These are phyloP conservation scores for Pythium folliculosum DNA, from an alignment of 352 stramenopile genomes.

Conservation along the genomic window DNA sequence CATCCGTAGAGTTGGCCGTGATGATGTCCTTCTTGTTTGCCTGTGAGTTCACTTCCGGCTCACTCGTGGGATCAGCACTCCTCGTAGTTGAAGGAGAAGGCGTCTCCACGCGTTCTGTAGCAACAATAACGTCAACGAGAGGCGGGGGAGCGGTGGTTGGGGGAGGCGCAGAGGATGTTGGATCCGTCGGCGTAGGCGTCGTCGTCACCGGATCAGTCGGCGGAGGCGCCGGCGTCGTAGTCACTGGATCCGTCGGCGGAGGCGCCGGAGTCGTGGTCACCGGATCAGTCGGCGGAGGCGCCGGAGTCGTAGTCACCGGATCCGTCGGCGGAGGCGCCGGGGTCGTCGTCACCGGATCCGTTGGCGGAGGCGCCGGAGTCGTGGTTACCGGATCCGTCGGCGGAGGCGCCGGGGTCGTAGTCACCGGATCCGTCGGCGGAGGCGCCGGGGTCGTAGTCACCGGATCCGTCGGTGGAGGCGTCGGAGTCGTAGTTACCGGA, in stretches of 20 bases:
- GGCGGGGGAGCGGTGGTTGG: not conserved
- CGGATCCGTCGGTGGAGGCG: too few species aligned
- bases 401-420: too few species aligned
- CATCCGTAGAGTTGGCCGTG: constrained; percentile 10
- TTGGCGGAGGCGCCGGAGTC: too few species aligned
- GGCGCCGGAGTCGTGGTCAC: not conserved
- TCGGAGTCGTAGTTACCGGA: too few species aligned
- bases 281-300: constrained; percentile 10
- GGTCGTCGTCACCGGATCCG: too few species aligned
- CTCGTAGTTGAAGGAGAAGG: not conserved
- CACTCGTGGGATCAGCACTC: not conserved
- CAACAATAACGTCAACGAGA: not conserved
- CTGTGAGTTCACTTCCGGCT: constrained; percentile 2
- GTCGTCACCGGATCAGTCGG: not conserved
- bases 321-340: not conserved
- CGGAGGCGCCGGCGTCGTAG: not conserved
- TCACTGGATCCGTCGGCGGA: not conserved
- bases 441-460: too few species aligned
- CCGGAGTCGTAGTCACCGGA: not conserved
- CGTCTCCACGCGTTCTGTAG: not conserved
- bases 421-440: too few species aligned
- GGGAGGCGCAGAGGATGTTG: not conserved
- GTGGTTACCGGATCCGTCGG: too few species aligned
- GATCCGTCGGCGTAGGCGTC: not conserved
- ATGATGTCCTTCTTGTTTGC: constrained; percentile 24